A percentile compares a stretch with the other conserved stretches of the same genome.
These are phyloP conservation scores for Cladophialophora chaetospira DNA, from an alignment of 2,329 filamentous ascomycete species.

Conservation along the genomic window DNA sequence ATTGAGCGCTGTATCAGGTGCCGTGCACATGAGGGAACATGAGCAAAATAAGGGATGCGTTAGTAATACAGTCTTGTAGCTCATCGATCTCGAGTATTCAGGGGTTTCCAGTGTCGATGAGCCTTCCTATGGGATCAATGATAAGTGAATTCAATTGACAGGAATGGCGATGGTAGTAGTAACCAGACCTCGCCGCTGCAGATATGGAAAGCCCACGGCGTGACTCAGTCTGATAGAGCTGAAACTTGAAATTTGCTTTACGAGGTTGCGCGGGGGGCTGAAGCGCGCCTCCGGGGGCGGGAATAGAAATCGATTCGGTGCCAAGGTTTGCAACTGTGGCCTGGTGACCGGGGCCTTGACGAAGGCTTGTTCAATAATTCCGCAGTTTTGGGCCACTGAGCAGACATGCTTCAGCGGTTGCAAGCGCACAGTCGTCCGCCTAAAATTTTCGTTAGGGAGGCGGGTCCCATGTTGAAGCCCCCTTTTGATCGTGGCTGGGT, in stretches of 20 bases:
- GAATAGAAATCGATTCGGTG: slow-evolving; percentile 9
- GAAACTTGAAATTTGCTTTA: slow-evolving; percentile 15
- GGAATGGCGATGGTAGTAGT: not conserved
- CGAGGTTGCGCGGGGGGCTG: slow-evolving; percentile 9
- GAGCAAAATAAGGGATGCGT: not conserved
- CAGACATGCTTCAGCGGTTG: not conserved
- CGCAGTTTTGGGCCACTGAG: slow-evolving; percentile 10
- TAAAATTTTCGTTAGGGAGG: slow-evolving; percentile 4
- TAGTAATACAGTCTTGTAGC: slow-evolving; percentile 1
- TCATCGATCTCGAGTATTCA: no score
- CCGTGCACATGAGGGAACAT: not conserved
- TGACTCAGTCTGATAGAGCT: slow-evolving; percentile 18
- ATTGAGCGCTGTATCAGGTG: not conserved
- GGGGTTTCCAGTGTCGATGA: not conserved
- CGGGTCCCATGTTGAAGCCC: slow-evolving; percentile 1
- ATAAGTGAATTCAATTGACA: no score
- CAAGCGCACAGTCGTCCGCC: not conserved
- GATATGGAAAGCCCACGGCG: slow-evolving; percentile 11
- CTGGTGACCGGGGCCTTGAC: not conserved
- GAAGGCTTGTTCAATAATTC: not conserved
- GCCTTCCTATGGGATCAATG: not conserved
- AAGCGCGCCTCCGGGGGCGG: slow-evolving; percentile 1
- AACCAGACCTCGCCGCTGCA: not conserved
- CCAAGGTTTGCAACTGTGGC: slow-evolving; percentile 3
- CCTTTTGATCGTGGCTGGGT: slow-evolving; percentile 9